phyloP scores from a whole-genome alignment of 768 basidiomycete genomes.

The Agrocybe pediades region DNA sequence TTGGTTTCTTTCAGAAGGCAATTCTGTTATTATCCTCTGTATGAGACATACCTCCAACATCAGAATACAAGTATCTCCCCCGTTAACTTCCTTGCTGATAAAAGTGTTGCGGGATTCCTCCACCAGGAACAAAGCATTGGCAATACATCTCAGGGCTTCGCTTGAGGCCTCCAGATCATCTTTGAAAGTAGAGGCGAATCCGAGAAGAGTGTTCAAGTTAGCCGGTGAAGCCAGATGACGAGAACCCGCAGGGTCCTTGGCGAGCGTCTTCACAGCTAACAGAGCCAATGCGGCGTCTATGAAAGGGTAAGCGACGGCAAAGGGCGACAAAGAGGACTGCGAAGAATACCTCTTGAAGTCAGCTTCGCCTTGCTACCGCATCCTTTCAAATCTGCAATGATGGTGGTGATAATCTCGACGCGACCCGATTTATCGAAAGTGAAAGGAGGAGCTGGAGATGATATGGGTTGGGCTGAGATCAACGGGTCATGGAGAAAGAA shows the following conservation, averaged over 20 bases:
- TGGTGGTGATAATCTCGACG: slow-evolving; percentile 52
- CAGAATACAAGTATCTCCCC: slow-evolving; percentile 55
- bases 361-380: slow-evolving; percentile 49
- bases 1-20: too few species aligned
- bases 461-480: neutral
- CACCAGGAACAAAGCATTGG: slow-evolving; percentile 76
- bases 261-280: slow-evolving; percentile 73
- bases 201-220: slow-evolving; percentile 60
- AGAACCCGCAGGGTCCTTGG: slow-evolving; percentile 71
- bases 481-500: neutral
- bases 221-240: slow-evolving; percentile 51
- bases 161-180: slow-evolving; percentile 59
- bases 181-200: slow-evolving; percentile 52
- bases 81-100: slow-evolving; percentile 58
- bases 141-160: slow-evolving; percentile 76
- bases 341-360: slow-evolving; percentile 52
- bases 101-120: slow-evolving; percentile 62
- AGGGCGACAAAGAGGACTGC: neutral
- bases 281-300: slow-evolving; percentile 74
- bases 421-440: slow-evolving; percentile 50
- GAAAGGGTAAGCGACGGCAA: neutral
- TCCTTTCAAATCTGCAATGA: slow-evolving; percentile 61
- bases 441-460: slow-evolving; percentile 44
- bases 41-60: slow-evolving; percentile 58
- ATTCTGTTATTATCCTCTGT: too few species aligned